Conservation (phyloP, 2,329 filamentous ascomycete genomes). For the Chaetomium sp. region DNA sequence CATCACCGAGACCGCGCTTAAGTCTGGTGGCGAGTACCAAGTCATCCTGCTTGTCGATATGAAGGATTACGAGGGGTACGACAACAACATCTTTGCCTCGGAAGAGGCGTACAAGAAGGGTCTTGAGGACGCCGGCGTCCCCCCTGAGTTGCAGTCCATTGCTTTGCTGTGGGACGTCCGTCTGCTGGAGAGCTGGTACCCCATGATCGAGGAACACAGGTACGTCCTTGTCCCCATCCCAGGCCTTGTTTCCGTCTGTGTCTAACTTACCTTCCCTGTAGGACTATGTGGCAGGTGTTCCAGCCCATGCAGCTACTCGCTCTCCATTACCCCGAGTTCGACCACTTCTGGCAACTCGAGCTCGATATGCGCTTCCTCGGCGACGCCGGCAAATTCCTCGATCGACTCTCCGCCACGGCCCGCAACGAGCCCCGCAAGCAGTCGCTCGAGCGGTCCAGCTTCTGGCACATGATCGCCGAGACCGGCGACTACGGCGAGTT, state of each 20-base stretch:
- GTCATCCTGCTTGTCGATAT: slow-evolving; percentile 58
- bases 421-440: slow-evolving; percentile 50
- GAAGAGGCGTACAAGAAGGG: slow-evolving; percentile 46
- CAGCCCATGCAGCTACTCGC: slow-evolving; percentile 31
- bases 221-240: slow-evolving; percentile 11
- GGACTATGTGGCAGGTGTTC: slow-evolving; percentile 30
- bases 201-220: slow-evolving; percentile 48
- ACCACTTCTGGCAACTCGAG: slow-evolving; percentile 37
- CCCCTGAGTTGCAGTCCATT: slow-evolving; percentile 62
- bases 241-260: not conserved
- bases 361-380: slow-evolving; percentile 37
- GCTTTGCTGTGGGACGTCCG: slow-evolving; percentile 63
- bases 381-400: slow-evolving; percentile 28
- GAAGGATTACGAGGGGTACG: slow-evolving; percentile 44
- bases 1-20: slow-evolving; percentile 55
- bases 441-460: slow-evolving; percentile 51
- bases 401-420: slow-evolving; percentile 34
- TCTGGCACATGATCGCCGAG: slow-evolving; percentile 47
- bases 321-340: slow-evolving; percentile 30
- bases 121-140: slow-evolving; percentile 43
- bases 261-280: slow-evolving; percentile 4
- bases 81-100: slow-evolving; percentile 46
- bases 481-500: slow-evolving; percentile 44
- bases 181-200: slow-evolving; percentile 61
- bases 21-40: slow-evolving; percentile 57